Base-by-base conservation (phyloP, 768 basidiomycete genomes). In the Termitomyces sp. region DNA sequence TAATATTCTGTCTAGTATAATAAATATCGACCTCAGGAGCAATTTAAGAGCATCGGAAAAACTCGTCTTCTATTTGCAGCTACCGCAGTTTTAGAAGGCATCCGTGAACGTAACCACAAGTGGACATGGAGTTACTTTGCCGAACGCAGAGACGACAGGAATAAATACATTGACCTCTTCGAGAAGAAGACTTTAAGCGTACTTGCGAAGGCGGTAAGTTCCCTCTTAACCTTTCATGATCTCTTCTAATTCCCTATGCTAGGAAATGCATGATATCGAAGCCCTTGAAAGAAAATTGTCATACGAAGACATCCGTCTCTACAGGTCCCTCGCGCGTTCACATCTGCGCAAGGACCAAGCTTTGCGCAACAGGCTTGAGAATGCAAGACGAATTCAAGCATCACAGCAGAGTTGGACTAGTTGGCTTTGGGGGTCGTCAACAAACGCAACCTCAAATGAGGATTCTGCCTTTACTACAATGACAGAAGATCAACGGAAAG, bases 231-330 rank as follows among this genome's bases (percentile, higher is more conserved):
- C 10, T 42, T 37, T 44, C 22, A 41, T 34, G 47, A 21, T 35
- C 17, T 44, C 17, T 48, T 32, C 38, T 59, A 37, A 56, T 21
- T 28, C n/a, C 38, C 15, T 44, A 32, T 58, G 30, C 45, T 51
- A 88, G 86, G 85, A 87, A 55, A 52, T 69, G 37, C 65, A 69
- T 59, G 71, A 65, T 7, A 72, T 95, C 30, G 80, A 85, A 45
- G 74, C 70, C 0, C 72, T 98, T 53, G 97, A 99, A 68, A 74
- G 68, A 60, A 93, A 92, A 66, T 77, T 98, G 28, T 79, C 85
- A 0, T 98, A 98, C 62, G 93, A 96, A 68, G 97, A 98, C 64
- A 86, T 99, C 49, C 87, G 96, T 3, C 97, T 98, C 71, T 99
- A 98, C 72, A 85, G 97, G 32, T 98, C 94, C 3, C 92, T 98